Percentiles rank a stretch among this genome's conserved stretches.
Evolutionary conservation across 2,329 filamentous ascomycete species (phyloP).

Genomic region (Aspergillus arachidicola): DNA sequence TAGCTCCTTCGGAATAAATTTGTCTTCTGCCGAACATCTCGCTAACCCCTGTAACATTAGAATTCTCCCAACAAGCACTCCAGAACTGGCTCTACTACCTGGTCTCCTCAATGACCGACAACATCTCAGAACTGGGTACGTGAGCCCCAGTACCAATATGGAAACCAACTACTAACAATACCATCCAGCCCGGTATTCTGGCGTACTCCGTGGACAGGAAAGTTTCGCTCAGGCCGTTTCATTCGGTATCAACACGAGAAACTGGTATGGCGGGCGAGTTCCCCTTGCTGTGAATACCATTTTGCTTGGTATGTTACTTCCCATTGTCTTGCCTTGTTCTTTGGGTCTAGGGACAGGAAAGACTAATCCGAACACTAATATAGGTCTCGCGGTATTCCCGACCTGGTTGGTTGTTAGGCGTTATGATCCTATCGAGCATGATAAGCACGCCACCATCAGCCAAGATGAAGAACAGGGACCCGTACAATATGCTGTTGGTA

Average conservation of each 20-base stretch:
- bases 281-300: slow-evolving; percentile 47
- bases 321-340: background rate
- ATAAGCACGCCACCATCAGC: slow-evolving; percentile 6
- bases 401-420: slow-evolving; percentile 30
- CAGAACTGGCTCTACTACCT: slow-evolving; percentile 63
- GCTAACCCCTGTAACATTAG: slow-evolving; percentile 13
- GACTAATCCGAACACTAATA: background rate
- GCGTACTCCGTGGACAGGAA: slow-evolving; percentile 49
- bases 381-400: slow-evolving; percentile 29
- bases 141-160: background rate
- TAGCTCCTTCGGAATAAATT: background rate
- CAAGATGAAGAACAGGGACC: slow-evolving; percentile 19
- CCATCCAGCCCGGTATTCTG: slow-evolving; percentile 39
- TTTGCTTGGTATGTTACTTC: slow-evolving; percentile 27
- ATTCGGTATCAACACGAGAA: slow-evolving; percentile 46
- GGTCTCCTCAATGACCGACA: slow-evolving; percentile 57
- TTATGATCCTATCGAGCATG: slow-evolving; percentile 24
- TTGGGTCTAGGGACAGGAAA: background rate
- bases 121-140: slow-evolving; percentile 53
- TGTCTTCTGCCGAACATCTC: background rate
- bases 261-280: slow-evolving; percentile 47
- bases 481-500: background rate
- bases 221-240: slow-evolving; percentile 49
- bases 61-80: slow-evolving; percentile 54
- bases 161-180: slow-evolving; percentile 9